Evolutionary conservation across 345 rosid genomes (phyloP).

Genomic region (Litchi chinensis): DNA sequence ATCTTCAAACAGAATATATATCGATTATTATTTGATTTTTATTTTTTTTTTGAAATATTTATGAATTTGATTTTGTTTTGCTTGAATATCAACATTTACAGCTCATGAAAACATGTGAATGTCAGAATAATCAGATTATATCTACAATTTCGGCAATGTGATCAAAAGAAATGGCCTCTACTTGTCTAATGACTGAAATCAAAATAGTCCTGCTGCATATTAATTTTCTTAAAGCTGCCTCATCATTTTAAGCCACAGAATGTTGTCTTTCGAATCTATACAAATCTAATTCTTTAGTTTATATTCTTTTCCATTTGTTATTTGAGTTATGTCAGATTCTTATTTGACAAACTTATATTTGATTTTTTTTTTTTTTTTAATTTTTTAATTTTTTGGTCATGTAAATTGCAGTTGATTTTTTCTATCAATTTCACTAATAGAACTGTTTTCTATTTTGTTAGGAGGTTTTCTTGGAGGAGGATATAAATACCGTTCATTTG

Average conservation of each 20-base stretch:
- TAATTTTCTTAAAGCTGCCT: background rate
- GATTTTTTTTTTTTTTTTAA: too few relatives aligned
- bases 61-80: background rate
- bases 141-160: background rate
- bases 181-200: background rate
- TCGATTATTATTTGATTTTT: background rate
- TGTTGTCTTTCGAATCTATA: background rate
- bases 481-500: constrained; percentile 34
- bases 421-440: background rate
- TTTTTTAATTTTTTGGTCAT: background rate
- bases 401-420: constrained; percentile 1
- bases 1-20: background rate
- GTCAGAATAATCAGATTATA: background rate
- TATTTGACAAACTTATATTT: constrained; percentile 9
- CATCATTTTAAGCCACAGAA: background rate
- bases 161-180: background rate
- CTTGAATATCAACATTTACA: background rate
- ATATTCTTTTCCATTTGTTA: background rate
- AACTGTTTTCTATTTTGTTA: constrained; percentile 14
- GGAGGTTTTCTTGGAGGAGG: constrained; percentile 43
- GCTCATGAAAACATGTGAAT: background rate
- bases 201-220: background rate
- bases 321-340: background rate
- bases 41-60: too few relatives aligned
- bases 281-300: constrained; percentile 2